A percentile compares a stretch with the other conserved stretches of the same genome.
Evolutionary conservation across 73 alveolate genomes (phyloP).

Genomic region (Durusdinium trenchii): DNA sequence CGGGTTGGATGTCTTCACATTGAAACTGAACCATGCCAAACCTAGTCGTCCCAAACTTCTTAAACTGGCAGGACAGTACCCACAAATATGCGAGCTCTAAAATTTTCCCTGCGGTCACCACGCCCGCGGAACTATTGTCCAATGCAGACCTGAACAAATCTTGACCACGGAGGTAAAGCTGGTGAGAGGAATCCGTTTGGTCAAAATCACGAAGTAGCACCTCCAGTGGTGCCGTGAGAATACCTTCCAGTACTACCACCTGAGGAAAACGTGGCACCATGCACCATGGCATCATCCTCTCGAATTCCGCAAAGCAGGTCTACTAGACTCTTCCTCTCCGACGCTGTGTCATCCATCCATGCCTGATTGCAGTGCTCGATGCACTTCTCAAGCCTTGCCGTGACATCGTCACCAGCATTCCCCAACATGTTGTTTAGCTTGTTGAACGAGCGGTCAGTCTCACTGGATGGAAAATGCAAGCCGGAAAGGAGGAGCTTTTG

Average conservation of each 20-base stretch:
- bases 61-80: constrained; percentile 35
- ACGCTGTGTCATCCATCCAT: constrained; percentile 29
- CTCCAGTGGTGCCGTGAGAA: constrained; percentile 80
- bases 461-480: constrained; percentile 32
- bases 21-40: constrained; percentile 41
- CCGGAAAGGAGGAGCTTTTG: constrained; percentile 71
- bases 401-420: constrained; percentile 56
- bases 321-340: background rate
- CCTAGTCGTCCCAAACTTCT: background rate
- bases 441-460: constrained; percentile 38
- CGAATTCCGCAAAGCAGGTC: constrained; percentile 38
- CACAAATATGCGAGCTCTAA: constrained; percentile 41
- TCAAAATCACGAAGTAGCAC: constrained; percentile 69
- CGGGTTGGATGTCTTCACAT: constrained; percentile 59
- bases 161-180: background rate
- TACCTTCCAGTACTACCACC: constrained; percentile 58
- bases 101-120: constrained; percentile 22
- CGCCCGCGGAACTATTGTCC: constrained; percentile 38
- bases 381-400: constrained; percentile 63
- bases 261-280: constrained; percentile 33
- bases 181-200: background rate
- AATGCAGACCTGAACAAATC: background rate
- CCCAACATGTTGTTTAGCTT: constrained; percentile 24
- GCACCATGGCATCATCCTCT: constrained; percentile 24
- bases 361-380: constrained; percentile 34